Evolutionary conservation across 2,329 filamentous ascomycete genomes (phyloP), one percentile per base, ranked within the genome.

Genomic region (Phyllosticta ampelicida): DNA sequence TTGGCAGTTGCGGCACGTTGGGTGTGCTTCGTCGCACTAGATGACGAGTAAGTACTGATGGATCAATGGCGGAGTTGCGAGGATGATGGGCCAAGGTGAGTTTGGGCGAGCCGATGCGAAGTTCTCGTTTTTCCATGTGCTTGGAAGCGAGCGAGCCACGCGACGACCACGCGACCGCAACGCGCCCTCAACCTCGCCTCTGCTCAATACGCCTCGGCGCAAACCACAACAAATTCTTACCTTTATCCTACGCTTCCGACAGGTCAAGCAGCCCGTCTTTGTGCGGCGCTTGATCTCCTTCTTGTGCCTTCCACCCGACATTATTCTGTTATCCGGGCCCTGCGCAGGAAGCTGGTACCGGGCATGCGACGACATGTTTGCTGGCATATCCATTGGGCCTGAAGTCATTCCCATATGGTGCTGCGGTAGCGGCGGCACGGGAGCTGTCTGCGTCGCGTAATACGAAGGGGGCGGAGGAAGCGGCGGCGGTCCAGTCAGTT

Each of bases 21-120:
- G 94, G 73, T 96, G 90, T 61, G 84, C 85, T 79, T 99, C 94
- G 82, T 97, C 94, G 76, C 94, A 99, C 94, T 96, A 71, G 64
- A 61, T 65, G 9, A 48, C 13, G 23, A 53, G 51, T 58, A 51
- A 58, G 55, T 18, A 48, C 13, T 5, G 21, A 5, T 19, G 50
- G 18, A n/a, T 9, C 19, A 23, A 28, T 9, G 51, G 36, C 20
- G 23, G 51, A 53, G 18, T 21, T 30, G 29, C 51, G 52, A 26
- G 23, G 21, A 48, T 60, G 52, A 48, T 21, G 60, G 63, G 36
- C 6, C 57, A 53, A 58, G 57, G 60, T 64, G 67, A 68, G 64
- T 68, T 70, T 62, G 65, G 62, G 65, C 65, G 68, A 66, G 65
- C 64, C 63, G 60, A 61, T 60, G 60, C 61, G 60, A 65, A 65